Percentiles rank a stretch among this genome's conserved stretches.
These are phyloP conservation scores for Boletus rex-veris DNA, from an alignment of 768 basidiomycete species.

Conservation along the genomic window DNA sequence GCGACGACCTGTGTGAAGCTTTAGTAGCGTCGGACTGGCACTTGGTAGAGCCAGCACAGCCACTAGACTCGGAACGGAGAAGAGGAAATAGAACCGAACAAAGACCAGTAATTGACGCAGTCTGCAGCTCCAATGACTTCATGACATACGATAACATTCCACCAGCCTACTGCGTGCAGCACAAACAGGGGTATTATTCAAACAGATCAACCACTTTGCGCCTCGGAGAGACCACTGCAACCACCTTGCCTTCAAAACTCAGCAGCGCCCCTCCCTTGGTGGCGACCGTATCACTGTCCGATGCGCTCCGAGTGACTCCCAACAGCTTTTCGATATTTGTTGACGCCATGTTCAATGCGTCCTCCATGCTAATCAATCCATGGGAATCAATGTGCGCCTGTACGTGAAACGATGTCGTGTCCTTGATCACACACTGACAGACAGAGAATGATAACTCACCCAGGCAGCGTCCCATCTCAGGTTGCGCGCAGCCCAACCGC, in stretches of 20 bases:
- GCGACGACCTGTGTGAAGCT: no score
- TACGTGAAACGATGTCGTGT: not conserved
- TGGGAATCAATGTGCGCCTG: conserved; percentile 36
- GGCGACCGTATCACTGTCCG: conserved; percentile 37
- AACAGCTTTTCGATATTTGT: conserved; percentile 43
- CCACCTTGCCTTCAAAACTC: conserved; percentile 44
- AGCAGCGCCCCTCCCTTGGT: conserved; percentile 39
- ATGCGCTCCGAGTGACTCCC: conserved; percentile 28
- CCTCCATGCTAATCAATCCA: conserved; percentile 38
- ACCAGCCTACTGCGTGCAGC: no score
- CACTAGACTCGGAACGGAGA: no score
- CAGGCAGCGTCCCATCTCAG: conserved; percentile 84
- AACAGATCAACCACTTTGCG: conserved; percentile 38
- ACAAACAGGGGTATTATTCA: not conserved
- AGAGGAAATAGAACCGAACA: no score
- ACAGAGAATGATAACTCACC: conserved; percentile 66
- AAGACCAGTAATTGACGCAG: no score
- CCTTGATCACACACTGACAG: not conserved
- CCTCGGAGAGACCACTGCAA: conserved; percentile 38
- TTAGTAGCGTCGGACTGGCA: no score
- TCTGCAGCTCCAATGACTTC: no score
- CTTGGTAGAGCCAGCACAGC: no score
- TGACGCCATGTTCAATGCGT: conserved; percentile 41
- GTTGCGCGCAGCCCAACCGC: conserved; percentile 80
- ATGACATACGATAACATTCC: no score